phyloP scores from a whole-genome alignment of 2,329 filamentous ascomycete species.

The Colletotrichum sp. region DNA sequence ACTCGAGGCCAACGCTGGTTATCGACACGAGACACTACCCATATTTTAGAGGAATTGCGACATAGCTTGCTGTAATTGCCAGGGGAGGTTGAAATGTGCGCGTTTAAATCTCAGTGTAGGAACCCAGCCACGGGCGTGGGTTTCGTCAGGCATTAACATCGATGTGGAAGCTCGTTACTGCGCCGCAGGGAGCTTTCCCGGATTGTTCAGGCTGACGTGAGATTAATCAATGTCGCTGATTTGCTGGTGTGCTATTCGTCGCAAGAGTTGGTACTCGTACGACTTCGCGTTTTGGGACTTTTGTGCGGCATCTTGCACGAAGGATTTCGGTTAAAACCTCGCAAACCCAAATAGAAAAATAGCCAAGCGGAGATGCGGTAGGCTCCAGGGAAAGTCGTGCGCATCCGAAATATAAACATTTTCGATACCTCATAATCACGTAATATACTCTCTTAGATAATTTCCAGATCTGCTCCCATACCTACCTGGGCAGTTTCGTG shows the following conservation, averaged over 20 bases:
- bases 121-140: background rate
- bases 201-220: background rate
- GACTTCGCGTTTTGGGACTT: background rate
- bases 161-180: background rate
- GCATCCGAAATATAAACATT: background rate
- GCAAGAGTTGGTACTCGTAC: background rate
- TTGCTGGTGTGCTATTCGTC: background rate
- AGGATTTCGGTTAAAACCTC: background rate
- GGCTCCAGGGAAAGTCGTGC: background rate
- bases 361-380: background rate
- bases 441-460: background rate
- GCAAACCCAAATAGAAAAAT: background rate
- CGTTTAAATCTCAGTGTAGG: background rate
- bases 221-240: background rate
- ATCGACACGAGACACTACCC: background rate
- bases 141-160: background rate
- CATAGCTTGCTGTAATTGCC: background rate
- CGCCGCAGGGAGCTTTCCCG: background rate
- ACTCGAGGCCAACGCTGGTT: background rate
- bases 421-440: rapidly evolving
- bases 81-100: background rate
- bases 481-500: background rate
- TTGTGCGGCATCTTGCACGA: background rate
- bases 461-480: background rate
- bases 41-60: background rate